phyloP scores from a whole-genome alignment of 768 basidiomycete genomes.

The Multifurca ochricompacta region DNA sequence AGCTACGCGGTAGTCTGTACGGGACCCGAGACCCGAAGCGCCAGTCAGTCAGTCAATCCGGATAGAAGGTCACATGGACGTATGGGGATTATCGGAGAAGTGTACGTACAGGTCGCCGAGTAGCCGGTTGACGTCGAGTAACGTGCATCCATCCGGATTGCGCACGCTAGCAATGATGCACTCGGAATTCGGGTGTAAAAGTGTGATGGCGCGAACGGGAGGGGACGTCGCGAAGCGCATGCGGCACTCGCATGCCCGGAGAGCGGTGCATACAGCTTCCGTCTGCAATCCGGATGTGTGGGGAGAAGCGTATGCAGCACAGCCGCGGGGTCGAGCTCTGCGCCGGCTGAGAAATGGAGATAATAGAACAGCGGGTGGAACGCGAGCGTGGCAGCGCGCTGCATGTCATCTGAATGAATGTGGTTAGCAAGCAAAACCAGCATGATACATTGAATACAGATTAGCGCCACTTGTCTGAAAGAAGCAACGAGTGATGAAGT shows the following conservation, averaged over 20 bases:
- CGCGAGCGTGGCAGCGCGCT: slow-evolving; percentile 9
- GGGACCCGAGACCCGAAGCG: neutral
- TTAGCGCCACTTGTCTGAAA: no score
- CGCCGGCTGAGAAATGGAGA: slow-evolving; percentile 17
- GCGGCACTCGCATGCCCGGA: slow-evolving; percentile 15
- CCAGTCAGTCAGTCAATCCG: neutral
- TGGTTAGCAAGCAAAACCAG: neutral
- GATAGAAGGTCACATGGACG: neutral
- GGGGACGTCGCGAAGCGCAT: slow-evolving; percentile 17
- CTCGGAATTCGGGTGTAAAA: slow-evolving; percentile 13
- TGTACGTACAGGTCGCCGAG: slow-evolving; percentile 20
- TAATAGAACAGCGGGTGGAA: slow-evolving; percentile 21
- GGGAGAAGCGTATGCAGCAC: slow-evolving; percentile 18
- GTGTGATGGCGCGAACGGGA: slow-evolving; percentile 16
- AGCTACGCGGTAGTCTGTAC: slow-evolving; percentile 16
- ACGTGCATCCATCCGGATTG: slow-evolving; percentile 20
- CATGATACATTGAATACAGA: neutral
- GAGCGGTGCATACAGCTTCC: slow-evolving; percentile 19
- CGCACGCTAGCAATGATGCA: slow-evolving; percentile 17
- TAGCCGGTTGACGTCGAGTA: slow-evolving; percentile 21
- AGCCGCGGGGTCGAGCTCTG: slow-evolving; percentile 12
- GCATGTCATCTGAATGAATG: slow-evolving; percentile 3
- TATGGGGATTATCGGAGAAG: no score
- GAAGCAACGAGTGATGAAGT: no score
- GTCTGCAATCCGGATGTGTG: slow-evolving; percentile 18